Evolutionary conservation across 1,139 yeast genomes (phyloP).

Genomic region (Wickerhamomyces sp.): DNA sequence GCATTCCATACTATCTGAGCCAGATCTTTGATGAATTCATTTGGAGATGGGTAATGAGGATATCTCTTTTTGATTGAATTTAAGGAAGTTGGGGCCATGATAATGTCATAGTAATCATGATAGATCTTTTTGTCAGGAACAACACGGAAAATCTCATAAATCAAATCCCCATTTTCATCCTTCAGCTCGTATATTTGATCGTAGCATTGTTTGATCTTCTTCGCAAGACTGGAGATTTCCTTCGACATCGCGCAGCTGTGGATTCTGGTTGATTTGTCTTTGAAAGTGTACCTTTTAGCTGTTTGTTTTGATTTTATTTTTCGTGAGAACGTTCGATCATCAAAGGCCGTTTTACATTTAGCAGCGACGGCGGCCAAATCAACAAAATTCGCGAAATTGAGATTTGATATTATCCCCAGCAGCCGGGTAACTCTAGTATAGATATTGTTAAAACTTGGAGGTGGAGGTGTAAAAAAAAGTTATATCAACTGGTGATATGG

Average conservation of each 20-base stretch:
- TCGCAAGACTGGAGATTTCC: conserved; percentile 30
- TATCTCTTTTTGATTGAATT: conserved; percentile 56
- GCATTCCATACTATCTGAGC: conserved; percentile 91
- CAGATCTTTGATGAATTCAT: conserved; percentile 68
- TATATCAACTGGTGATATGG: too few species aligned
- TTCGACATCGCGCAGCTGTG: conserved; percentile 7
- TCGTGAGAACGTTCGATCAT: too few species aligned
- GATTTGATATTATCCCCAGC: too few species aligned
- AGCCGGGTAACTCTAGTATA: too few species aligned
- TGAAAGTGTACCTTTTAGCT: too few species aligned
- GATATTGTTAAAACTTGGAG: too few species aligned
- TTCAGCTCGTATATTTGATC: conserved; percentile 41
- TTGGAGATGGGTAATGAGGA: conserved; percentile 52
- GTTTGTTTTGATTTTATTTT: neutral
- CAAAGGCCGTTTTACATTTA: too few species aligned
- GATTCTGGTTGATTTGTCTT: neutral
- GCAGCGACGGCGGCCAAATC: too few species aligned
- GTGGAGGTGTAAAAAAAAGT: too few species aligned
- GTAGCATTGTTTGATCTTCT: conserved; percentile 35
- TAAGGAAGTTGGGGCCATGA: conserved; percentile 67
- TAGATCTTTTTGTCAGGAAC: conserved; percentile 51
- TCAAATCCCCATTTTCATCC: conserved; percentile 30
- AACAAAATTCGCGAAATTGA: too few species aligned
- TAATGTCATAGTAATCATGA: conserved; percentile 68
- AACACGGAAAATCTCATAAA: conserved; percentile 34